Evolutionary conservation across 305 asterid genomes (phyloP).

Genomic region (Fraxinus latifolia): DNA sequence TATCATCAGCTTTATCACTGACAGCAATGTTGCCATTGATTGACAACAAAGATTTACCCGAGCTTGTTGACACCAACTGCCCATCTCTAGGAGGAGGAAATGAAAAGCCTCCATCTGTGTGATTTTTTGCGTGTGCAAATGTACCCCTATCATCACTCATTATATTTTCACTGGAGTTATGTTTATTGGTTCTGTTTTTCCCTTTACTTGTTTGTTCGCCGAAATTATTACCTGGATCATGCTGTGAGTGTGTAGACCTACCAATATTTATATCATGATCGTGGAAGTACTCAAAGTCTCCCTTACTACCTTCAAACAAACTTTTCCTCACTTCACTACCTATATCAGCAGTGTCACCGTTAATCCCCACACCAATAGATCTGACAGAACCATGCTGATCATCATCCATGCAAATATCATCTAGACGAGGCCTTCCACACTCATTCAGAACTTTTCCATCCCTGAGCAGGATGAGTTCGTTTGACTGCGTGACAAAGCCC

Average conservation of each 20-base stretch:
- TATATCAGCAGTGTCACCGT: constrained; percentile 80
- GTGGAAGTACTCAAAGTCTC: constrained; percentile 67
- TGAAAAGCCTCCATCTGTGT: constrained; percentile 66
- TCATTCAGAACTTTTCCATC: constrained; percentile 56
- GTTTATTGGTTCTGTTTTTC: constrained; percentile 38
- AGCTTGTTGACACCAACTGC: constrained; percentile 50
- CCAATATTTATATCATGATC: constrained; percentile 50
- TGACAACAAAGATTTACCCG: constrained; percentile 59
- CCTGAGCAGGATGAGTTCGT: constrained; percentile 66
- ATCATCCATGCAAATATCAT: constrained; percentile 70
- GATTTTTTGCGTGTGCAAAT: constrained; percentile 36
- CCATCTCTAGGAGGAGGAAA: constrained; percentile 93
- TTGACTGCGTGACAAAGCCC: constrained; percentile 80
- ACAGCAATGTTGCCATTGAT: constrained; percentile 45
- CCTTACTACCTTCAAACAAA: constrained; percentile 89
- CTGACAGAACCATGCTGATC: constrained; percentile 92
- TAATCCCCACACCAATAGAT: constrained; percentile 95
- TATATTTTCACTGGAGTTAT: constrained; percentile 44
- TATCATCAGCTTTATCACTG: constrained; percentile 51
- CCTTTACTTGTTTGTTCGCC: constrained; percentile 43
- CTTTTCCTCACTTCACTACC: constrained; percentile 86
- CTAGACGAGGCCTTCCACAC: constrained; percentile 53
- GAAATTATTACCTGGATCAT: constrained; percentile 44
- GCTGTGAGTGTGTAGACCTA: constrained; percentile 43
- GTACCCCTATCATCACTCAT: constrained; percentile 42